Base-by-base conservation (phyloP, 495 filamentous ascomycete genomes). In the Thozetella sp. region DNA sequence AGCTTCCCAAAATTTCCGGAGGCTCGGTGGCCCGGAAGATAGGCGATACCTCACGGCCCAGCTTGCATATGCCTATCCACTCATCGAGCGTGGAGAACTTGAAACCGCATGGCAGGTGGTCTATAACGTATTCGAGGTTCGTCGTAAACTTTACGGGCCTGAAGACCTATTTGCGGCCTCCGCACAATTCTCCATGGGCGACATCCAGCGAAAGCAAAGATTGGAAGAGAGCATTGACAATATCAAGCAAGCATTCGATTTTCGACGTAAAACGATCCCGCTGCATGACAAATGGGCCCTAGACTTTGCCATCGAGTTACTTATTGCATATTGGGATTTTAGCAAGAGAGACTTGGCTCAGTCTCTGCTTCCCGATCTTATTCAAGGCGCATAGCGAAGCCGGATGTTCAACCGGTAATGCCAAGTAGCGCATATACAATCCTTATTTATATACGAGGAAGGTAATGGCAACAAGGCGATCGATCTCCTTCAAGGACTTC, bases 351-450 rank as follows among this genome's bases (percentile, higher is more conserved):
- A 23, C 15, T 27, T 20, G 4, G 51, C 57, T 24, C n/a, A 6
- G 20, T n/a, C 19, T 3, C 51, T 59, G 2, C 20, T 59, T 2
- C 22, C 22, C 1, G 51, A 59, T 20, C 22, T 59, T n/a, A 43
- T 48, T 2, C 24, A 54, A 22, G 34, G 24, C 23, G 57, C 23
- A 22, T 17, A 22, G 34, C 17, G 26, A 15, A 26, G 50, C 3
- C 22, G 1, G 17, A 15, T 24, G 24, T 59, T 55, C 25, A 34
- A 59, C 17, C 10, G 57, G 34, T 6, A 54, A 11, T 59, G 57
- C 57, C 57, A 59, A 51, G 57, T 59, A 11, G 25, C 27, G 15
- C 57, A 59, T 50, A 24, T 59, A 17, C 30, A 45, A 12, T 34
- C 11, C 15, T 23, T 59, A 2, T 19, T 59, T 30, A 30, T 46